Conservation (phyloP, 257 asterid genomes). For the Euphrasia confusa region DNA sequence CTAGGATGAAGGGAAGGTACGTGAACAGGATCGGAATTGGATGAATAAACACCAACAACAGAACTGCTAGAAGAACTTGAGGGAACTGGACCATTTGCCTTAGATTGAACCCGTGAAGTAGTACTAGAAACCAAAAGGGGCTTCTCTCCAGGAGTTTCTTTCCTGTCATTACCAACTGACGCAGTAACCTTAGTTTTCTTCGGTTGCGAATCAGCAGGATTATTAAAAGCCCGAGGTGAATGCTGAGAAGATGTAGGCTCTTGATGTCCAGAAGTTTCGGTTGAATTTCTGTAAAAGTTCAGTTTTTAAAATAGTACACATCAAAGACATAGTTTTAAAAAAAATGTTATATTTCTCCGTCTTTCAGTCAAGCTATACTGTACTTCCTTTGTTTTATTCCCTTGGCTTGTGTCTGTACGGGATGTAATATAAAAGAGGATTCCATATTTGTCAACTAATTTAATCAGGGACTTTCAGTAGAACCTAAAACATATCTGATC, state of each 20-base stretch:
- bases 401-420: not conserved
- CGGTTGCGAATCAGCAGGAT: conserved; percentile 42
- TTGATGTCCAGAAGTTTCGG: conserved; percentile 47
- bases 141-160: conserved; percentile 50
- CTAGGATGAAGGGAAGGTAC: conserved; percentile 93
- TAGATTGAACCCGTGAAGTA: conserved; percentile 39
- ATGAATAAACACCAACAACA: conserved; percentile 34
- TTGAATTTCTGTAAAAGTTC: conserved; percentile 35
- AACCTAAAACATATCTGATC: not conserved
- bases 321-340: conserved; percentile 13
- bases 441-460: not conserved
- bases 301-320: conserved; percentile 17
- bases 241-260: conserved; percentile 43
- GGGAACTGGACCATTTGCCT: conserved; percentile 46
- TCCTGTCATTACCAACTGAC: conserved; percentile 40
- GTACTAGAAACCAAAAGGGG: conserved; percentile 34
- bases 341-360: not conserved
- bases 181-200: conserved; percentile 46
- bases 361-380: not conserved
- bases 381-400: not conserved
- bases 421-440: not conserved
- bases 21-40: conserved; percentile 91
- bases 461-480: not conserved
- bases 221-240: conserved; percentile 39
- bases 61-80: conserved; percentile 6